Percentiles rank a stretch among this genome's conserved stretches.
phyloP scores from a whole-genome alignment of 139 green algal genomes.

The Pedinophyceae sp. region DNA sequence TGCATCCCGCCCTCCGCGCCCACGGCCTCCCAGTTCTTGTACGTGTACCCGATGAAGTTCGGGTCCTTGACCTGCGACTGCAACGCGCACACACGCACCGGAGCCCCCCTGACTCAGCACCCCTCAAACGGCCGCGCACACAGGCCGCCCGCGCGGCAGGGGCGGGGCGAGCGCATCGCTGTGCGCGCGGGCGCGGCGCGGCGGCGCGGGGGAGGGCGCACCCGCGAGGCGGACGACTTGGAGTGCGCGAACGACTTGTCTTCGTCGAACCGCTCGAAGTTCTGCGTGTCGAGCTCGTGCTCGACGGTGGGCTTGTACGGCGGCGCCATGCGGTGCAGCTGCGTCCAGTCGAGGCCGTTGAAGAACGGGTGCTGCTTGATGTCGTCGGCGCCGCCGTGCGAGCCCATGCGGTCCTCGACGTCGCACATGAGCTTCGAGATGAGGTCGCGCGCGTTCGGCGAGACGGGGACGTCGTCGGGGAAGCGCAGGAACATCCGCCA shows the following conservation, averaged over 20 bases:
- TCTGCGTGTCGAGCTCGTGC: constrained; percentile 87
- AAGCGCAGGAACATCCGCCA: constrained; percentile 83
- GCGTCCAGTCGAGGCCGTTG: constrained; percentile 61
- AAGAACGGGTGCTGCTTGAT: constrained; percentile 81
- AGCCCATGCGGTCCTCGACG: constrained; percentile 80
- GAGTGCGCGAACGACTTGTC: constrained; percentile 15
- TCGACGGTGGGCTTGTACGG: constrained; percentile 65
- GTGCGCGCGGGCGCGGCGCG: no score
- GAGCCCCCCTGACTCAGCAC: no score
- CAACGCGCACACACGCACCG: no score
- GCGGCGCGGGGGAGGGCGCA: no score
- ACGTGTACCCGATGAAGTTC: constrained; percentile 96
- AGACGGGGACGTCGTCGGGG: constrained; percentile 43
- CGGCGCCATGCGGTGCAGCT: constrained; percentile 35
- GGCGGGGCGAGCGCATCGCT: no score
- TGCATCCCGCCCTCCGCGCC: constrained; percentile 16
- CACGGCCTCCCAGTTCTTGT: constrained; percentile 84
- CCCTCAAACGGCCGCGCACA: no score
- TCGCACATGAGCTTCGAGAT: constrained; percentile 87
- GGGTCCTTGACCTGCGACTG: constrained; percentile 46
- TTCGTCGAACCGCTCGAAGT: constrained; percentile 97
- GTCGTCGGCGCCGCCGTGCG: constrained; percentile 11
- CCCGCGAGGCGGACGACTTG: no score
- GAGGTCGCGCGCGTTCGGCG: constrained; percentile 51
- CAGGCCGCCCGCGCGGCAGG: no score